Evolutionary conservation across 768 basidiomycete genomes (phyloP).

Genomic region (Auricularia sp.): DNA sequence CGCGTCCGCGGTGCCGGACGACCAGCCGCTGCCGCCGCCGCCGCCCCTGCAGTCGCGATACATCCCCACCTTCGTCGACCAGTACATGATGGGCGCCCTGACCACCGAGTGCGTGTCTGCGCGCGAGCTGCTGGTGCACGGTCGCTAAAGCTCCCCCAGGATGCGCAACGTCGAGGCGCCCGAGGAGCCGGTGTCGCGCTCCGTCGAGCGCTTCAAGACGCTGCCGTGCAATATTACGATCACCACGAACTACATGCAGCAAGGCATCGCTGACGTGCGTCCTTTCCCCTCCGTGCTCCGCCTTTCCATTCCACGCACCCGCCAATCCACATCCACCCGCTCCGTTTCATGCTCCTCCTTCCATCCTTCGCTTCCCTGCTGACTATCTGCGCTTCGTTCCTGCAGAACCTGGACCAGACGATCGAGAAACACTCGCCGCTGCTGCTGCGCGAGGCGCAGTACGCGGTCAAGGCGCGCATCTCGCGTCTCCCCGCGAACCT

Average conservation of each 20-base stretch:
- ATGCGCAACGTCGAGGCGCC: slow-evolving; percentile 73
- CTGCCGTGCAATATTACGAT: slow-evolving; percentile 87
- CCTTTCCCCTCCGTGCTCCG: no score
- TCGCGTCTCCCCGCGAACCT: slow-evolving; percentile 78
- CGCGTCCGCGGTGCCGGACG: no score
- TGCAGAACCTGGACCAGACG: slow-evolving; percentile 80
- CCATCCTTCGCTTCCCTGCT: no score
- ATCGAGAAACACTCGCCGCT: slow-evolving; percentile 77
- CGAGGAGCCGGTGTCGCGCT: slow-evolving; percentile 58
- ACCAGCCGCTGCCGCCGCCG: background rate
- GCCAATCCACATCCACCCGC: no score
- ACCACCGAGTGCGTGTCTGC: slow-evolving; percentile 45
- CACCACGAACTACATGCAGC: slow-evolving; percentile 79
- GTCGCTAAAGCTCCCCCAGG: slow-evolving; percentile 28
- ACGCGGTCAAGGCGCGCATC: slow-evolving; percentile 71
- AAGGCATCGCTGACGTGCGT: slow-evolving; percentile 72
- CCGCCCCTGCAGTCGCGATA: no score
- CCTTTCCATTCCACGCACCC: no score
- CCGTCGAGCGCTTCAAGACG: slow-evolving; percentile 70
- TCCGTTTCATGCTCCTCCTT: no score
- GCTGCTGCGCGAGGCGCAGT: slow-evolving; percentile 70
- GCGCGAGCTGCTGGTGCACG: background rate
- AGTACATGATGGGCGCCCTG: slow-evolving; percentile 73
- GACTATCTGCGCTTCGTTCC: no score
- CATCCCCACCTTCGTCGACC: slow-evolving; percentile 52